Evolutionary conservation across 176 grass and related monocot genomes (phyloP), one percentile per base, ranked within the genome.

Genomic region (Metroxylon sagu): DNA sequence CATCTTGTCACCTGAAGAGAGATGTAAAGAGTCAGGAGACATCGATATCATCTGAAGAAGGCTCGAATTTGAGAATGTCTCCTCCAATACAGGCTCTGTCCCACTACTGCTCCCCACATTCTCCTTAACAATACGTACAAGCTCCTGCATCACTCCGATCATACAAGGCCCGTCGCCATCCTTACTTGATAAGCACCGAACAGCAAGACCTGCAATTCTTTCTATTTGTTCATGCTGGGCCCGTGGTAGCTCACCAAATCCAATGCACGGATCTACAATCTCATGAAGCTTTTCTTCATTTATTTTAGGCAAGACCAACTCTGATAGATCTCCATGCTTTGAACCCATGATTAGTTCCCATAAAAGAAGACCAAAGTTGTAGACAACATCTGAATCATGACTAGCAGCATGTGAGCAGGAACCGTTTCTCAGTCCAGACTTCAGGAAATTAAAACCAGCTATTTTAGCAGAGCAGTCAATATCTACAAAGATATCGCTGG

Each of bases 21-120:
- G 4, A 28, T 67, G 69, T 54, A 83, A 58, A 0, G 82, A 73
- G n/a, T 98, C 93, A 5, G 87, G 84, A 64, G 93, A 98, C 81
- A 83, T 98, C n/a, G 87, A 98, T 74, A 91, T 90, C 84, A 97
- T 98, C 73, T 91, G 93, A 53, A 92, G 79, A 26, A 92, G 79
- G 79, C 87, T 92, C 2, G 87, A 97, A 69, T 76, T 92, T 0
- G 87, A 92, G 68, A 92, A 92, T 3, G 87, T 88, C 56, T 85
- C 81, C 61, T 98, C 87, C 14, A 98, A 75, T 0, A 81, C 77
- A 28, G 87, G 88, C 71, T 92, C 87, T 39, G 85, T 85, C 66
- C 80, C 85, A 60, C 84, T 98, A 70, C 87, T 89, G 63, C 84
- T 85, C 57, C 87, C 81, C 14, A 83, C 80, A 57, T 77, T 80